A percentile compares a stretch with the other conserved stretches of the same genome.
Conservation (phyloP, 441 rosid genomes). For the Corymbia citriodora region DNA sequence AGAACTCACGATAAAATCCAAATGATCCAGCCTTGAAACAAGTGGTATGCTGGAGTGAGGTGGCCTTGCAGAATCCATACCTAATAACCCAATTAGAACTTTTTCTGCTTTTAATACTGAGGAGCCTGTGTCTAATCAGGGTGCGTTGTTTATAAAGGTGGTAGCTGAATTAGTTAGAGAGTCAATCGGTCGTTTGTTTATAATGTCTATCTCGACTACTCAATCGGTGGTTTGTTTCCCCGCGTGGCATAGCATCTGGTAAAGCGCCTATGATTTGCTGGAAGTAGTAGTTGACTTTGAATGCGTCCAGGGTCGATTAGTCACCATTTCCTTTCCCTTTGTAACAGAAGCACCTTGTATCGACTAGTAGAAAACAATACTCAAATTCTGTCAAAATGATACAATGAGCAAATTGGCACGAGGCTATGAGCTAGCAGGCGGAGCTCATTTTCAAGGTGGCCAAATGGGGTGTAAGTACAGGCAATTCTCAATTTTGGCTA, state of each 20-base stretch:
- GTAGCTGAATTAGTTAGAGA: not conserved
- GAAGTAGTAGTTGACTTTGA: not conserved
- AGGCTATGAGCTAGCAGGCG: not conserved
- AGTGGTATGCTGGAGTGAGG: not conserved
- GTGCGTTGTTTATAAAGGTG: not conserved
- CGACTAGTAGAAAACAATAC: not conserved
- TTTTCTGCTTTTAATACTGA: not conserved
- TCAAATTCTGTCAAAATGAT: not conserved
- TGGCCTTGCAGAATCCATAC: not conserved
- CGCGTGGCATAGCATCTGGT: not conserved
- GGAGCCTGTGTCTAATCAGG: not conserved
- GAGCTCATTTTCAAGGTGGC: not conserved
- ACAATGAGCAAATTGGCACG: not conserved
- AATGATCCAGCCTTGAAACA: conserved; percentile 7
- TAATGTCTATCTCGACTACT: not conserved
- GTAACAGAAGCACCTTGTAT: not conserved
- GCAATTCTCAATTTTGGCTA: not conserved
- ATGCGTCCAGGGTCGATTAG: not conserved
- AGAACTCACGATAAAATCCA: conserved; percentile 6
- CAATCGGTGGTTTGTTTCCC: not conserved
- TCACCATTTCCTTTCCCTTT: not conserved
- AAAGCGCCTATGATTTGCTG: not conserved
- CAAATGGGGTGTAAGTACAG: not conserved
- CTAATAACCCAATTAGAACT: not conserved
- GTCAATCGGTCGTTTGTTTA: not conserved